Evolutionary conservation across 352 stramenopile genomes (phyloP), one percentile per base, ranked within the genome.

Genomic region (Phytophthora foliorum): DNA sequence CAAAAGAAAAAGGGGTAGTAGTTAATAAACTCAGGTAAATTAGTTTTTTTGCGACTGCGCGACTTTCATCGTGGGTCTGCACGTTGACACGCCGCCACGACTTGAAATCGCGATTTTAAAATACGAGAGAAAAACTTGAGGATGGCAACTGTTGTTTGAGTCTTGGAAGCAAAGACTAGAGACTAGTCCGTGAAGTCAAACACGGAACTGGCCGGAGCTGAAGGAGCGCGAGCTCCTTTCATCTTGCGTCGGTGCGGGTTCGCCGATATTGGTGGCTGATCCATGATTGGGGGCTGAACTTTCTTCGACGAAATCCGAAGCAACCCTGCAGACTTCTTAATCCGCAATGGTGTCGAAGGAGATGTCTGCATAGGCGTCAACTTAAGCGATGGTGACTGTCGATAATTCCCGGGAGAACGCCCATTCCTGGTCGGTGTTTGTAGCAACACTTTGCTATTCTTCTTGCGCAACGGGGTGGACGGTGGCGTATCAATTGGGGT

Each of bases 141-240:
- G n/a, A 10, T 13, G 19, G 11, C 41, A 16, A 22, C 0, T 27
- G 42, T n/a, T 9, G 38, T 45, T 19, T 45, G 38, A 4, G 34
- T 22, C 16, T 11, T 17, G 0, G 38, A 21, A 6, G 8, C 1
- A 19, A 9, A 7, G 11, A 19, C 13, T 11, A n/a, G 38, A 45
- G 38, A 13, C 34, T 78, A 76, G 6, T 73, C 61, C 17, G 53
- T 65, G 39, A 76, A 79, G 25, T 79, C 71, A 32, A 79, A 79
- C 5, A 79, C 49, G 3, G 67, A 58, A 34, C 61, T 70, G 45
- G 53, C 27, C 21, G 46, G 11, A 27, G 50, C 50, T 16, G 59
- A 57, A 32, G 50, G 48, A 29, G 32, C 45, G 8, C 51, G 67
- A 51, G 39, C 19, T 41, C 13, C 31, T 67, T 74, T 79, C 11